Evolutionary conservation across 768 basidiomycete species (phyloP).

Genomic region (Lactarius psammicola): DNA sequence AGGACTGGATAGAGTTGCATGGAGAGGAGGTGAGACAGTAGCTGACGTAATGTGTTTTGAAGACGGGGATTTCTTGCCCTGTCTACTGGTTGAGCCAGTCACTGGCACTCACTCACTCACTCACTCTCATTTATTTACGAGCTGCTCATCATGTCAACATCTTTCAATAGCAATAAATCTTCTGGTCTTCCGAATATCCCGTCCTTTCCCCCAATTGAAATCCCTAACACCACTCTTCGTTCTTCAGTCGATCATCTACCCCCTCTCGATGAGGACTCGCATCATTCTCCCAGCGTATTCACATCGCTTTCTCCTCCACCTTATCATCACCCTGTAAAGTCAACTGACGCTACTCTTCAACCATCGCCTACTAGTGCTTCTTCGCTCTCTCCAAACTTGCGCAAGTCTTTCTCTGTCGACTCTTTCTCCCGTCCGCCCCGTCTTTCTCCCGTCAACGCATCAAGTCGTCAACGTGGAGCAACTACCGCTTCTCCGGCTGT

Average conservation of each 20-base stretch:
- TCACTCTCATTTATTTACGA: constrained; percentile 10
- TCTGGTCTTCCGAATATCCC: constrained; percentile 41
- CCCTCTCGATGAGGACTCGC: constrained; percentile 40
- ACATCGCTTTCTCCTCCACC: constrained; percentile 32
- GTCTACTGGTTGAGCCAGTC: neutral
- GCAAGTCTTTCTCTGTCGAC: constrained; percentile 77
- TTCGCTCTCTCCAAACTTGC: constrained; percentile 45
- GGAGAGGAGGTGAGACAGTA: neutral
- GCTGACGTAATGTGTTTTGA: constrained; percentile 22
- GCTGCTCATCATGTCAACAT: constrained; percentile 19
- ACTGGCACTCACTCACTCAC: constrained; percentile 7
- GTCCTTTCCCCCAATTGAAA: constrained; percentile 46
- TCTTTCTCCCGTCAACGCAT: constrained; percentile 38
- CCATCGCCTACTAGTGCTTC: constrained; percentile 29
- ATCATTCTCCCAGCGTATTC: constrained; percentile 36
- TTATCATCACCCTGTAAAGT: constrained; percentile 29
- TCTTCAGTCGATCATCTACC: constrained; percentile 35
- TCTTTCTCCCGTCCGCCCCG: constrained; percentile 52
- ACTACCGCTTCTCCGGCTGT: neutral
- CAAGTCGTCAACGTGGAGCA: constrained; percentile 16
- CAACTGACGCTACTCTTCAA: constrained; percentile 32
- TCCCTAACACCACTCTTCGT: constrained; percentile 38
- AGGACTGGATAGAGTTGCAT: constrained; percentile 36
- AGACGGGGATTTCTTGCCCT: neutral
- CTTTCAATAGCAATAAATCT: constrained; percentile 30